Base-by-base conservation (phyloP, 768 basidiomycete species). In the Candolleomyces eurysporus region DNA sequence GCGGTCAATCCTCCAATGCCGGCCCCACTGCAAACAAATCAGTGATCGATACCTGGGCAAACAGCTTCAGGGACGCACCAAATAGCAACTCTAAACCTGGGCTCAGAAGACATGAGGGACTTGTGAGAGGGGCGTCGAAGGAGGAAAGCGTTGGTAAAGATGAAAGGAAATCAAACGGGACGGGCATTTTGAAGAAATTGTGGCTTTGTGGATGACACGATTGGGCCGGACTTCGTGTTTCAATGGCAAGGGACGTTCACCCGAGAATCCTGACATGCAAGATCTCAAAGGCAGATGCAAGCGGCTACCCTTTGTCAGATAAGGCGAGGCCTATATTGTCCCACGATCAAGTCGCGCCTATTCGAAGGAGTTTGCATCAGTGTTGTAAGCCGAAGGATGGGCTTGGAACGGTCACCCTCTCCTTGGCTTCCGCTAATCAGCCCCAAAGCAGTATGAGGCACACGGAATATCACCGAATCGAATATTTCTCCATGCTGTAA, bases 1-100 rank as follows among this genome's bases (percentile, higher is more conserved):
- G 76, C 69, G 49, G 75, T 76, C 57, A 82, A 70, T 16, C 82
- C 82, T 43, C 79, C 83, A 58, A 84, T 80, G 3, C 83, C 83
- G 60, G 76, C 82, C 10, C 83, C 83, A 71, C 83, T 84, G 36
- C 2, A 63, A 50, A 55, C 50, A 64, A 32, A 59, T 57, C 52
- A 57, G 49, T 62, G 22, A 30, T 68, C 40, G 68, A 52, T 63
- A 60, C 60, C 57, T 63, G 63, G 58, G 32, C 50, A 66, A 53
- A 55, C 58, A 61, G 48, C 48, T 40, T 59, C 40, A 59, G 58
- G 57, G 49, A 72, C 77, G 61, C 64, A 86, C 85, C 84, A 85
- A 46, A 86, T 82, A 19, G 79, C 84, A 57, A 86, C 82, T 65
- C 74, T 78, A 63, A 85, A 71, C 62, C 74, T 82, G 56, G 70